Evolutionary conservation across 345 rosid genomes (phyloP).

Genomic region (Theobroma cacao): DNA sequence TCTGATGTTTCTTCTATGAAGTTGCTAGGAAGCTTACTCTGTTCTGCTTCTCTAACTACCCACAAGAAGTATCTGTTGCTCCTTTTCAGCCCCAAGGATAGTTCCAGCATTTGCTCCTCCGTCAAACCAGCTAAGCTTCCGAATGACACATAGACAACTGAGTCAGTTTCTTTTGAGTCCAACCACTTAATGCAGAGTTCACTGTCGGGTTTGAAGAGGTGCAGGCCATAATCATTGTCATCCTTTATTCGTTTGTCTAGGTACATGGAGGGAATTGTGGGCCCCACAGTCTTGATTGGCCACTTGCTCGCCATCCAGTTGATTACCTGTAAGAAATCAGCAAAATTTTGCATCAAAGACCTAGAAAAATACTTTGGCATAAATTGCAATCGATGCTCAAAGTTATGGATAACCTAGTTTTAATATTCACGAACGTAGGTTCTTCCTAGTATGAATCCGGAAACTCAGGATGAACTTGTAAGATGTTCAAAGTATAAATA

Average conservation of each 20-base stretch:
- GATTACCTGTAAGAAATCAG: conserved; percentile 26
- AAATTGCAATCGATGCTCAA: neutral
- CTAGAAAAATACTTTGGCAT: neutral
- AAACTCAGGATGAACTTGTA: neutral
- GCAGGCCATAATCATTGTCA: conserved; percentile 51
- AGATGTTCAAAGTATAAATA: neutral
- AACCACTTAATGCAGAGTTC: conserved; percentile 44
- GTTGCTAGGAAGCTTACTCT: conserved; percentile 34
- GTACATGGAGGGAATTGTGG: conserved; percentile 51
- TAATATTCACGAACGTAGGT: neutral
- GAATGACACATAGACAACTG: conserved; percentile 53
- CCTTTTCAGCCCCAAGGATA: conserved; percentile 36
- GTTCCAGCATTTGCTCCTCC: conserved; percentile 56
- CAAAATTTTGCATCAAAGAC: neutral
- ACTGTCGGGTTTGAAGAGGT: conserved; percentile 37
- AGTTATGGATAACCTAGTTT: neutral
- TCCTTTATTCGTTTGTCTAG: conserved; percentile 46
- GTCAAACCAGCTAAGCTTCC: conserved; percentile 48
- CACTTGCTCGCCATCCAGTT: conserved; percentile 41
- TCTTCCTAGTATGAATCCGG: neutral
- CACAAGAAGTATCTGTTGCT: conserved; percentile 49
- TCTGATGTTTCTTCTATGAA: conserved; percentile 34
- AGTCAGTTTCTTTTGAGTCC: conserved; percentile 31
- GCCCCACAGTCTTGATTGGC: conserved; percentile 50
- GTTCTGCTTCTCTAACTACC: conserved; percentile 56